Evolutionary conservation across 768 basidiomycete species (phyloP).

Genomic region (Trametes cingulata): DNA sequence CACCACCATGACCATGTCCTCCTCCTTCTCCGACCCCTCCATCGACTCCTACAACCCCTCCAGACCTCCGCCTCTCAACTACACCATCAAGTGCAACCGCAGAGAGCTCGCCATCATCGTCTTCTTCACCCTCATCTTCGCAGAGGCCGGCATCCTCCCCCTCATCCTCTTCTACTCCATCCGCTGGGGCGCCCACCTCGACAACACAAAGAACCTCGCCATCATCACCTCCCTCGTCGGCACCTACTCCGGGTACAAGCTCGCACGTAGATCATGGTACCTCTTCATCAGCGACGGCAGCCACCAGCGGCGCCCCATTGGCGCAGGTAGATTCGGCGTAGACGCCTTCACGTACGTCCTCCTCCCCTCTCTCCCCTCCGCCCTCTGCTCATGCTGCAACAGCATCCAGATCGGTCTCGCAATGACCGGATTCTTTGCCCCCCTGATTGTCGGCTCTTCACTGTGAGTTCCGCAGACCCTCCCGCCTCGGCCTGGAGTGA

Average conservation of each 20-base stretch:
- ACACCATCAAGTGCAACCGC: conserved; percentile 24
- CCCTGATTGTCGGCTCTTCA: conserved; percentile 34
- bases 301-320: conserved; percentile 30
- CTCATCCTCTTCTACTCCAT: conserved; percentile 35
- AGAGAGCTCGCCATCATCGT: conserved; percentile 29
- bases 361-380: not conserved
- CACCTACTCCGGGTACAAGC: conserved; percentile 33
- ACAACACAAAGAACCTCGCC: conserved; percentile 33
- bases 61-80: conserved; percentile 30
- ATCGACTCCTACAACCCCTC: conserved; percentile 9
- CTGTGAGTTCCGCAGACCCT: conserved; percentile 23
- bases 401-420: conserved; percentile 26
- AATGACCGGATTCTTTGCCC: conserved; percentile 31
- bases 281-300: conserved; percentile 29
- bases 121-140: conserved; percentile 32
- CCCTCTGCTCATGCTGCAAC: not conserved
- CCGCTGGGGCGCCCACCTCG: conserved; percentile 33
- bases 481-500: not conserved
- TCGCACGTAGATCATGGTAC: conserved; percentile 29
- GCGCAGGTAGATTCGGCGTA: conserved; percentile 31
- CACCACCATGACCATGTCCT: conserved; percentile 16
- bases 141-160: conserved; percentile 33
- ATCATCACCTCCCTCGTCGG: conserved; percentile 36
- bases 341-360: conserved; percentile 30
- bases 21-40: conserved; percentile 8